phyloP scores from a whole-genome alignment of 2,329 filamentous ascomycete species.

The Penicillium vulpinum region DNA sequence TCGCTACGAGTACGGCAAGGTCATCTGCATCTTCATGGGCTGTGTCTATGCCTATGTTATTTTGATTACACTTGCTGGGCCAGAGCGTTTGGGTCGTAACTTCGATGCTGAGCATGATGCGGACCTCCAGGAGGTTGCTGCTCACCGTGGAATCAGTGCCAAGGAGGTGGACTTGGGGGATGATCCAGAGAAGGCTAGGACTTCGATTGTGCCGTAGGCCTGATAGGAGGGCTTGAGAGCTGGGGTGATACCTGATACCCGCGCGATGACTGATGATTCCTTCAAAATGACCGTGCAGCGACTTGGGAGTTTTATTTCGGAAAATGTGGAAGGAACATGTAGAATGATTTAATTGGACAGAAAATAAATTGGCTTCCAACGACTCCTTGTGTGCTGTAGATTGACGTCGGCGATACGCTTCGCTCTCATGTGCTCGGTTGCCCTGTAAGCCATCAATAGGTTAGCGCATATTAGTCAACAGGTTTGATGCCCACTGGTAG shows the following conservation, averaged over 20 bases:
- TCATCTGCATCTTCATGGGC: constrained; percentile 90
- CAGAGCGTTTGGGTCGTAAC: constrained; percentile 49
- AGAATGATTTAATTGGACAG: not conserved
- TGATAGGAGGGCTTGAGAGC: not conserved
- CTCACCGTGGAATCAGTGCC: constrained; percentile 27
- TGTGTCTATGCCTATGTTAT: constrained; percentile 70
- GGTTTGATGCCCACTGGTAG: not conserved
- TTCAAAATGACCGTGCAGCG: not conserved
- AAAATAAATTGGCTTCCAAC: not conserved
- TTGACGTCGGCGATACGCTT: not conserved
- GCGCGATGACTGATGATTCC: not conserved
- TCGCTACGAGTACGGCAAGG: constrained; percentile 74
- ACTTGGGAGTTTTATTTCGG: not conserved
- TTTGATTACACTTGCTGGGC: constrained; percentile 49
- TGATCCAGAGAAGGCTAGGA: constrained; percentile 33
- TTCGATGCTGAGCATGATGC: constrained; percentile 51
- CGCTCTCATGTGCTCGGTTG: not conserved
- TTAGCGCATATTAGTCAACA: not conserved
- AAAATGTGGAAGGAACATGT: not conserved
- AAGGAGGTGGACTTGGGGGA: constrained; percentile 18
- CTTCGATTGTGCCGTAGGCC: not conserved
- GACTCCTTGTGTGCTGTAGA: not conserved
- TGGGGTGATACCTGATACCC: not conserved
- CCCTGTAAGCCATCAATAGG: not conserved
- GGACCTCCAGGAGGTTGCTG: constrained; percentile 48